These are phyloP conservation scores for Purshia tridentata DNA, from an alignment of 306 rosid species.

Conservation along the genomic window DNA sequence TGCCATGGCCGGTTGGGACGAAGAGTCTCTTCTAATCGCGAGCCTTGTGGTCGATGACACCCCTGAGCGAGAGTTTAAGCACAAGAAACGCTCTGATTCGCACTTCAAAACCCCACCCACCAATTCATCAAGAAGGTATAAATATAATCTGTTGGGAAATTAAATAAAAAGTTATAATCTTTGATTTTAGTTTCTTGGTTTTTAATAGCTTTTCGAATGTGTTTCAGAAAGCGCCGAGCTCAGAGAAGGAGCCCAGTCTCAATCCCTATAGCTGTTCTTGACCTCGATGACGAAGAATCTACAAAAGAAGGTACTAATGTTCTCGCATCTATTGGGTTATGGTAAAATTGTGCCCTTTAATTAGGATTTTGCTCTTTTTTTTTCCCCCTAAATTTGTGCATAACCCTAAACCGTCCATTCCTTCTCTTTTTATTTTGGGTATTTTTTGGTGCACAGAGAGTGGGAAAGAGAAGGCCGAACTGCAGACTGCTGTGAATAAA, in stretches of 20 bases:
- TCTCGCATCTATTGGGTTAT: neutral
- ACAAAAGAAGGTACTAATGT: conserved; percentile 43
- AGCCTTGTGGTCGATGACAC: conserved; percentile 82
- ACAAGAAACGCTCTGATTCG: conserved; percentile 45
- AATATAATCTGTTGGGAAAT: neutral
- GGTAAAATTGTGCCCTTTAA: neutral
- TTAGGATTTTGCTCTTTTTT: neutral
- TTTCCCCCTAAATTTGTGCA: neutral
- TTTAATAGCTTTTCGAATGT: neutral
- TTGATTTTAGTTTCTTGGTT: neutral
- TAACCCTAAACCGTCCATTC: neutral
- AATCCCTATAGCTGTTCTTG: conserved; percentile 52
- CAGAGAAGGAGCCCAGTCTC: conserved; percentile 48
- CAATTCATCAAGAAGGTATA: conserved; percentile 61
- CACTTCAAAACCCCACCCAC: conserved; percentile 60
- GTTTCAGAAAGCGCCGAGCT: conserved; percentile 69
- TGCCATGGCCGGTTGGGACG: conserved; percentile 98
- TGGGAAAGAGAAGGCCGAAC: conserved; percentile 38
- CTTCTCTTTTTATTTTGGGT: neutral
- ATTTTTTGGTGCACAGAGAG: conserved; percentile 35
- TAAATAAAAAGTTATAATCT: neutral
- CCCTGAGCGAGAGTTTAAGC: conserved; percentile 57
- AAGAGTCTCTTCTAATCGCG: conserved; percentile 71
- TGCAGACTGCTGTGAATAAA: conserved; percentile 22
- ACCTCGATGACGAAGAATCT: conserved; percentile 67